Conservation (phyloP, 768 basidiomycete species). For the Lactarius sp. region DNA sequence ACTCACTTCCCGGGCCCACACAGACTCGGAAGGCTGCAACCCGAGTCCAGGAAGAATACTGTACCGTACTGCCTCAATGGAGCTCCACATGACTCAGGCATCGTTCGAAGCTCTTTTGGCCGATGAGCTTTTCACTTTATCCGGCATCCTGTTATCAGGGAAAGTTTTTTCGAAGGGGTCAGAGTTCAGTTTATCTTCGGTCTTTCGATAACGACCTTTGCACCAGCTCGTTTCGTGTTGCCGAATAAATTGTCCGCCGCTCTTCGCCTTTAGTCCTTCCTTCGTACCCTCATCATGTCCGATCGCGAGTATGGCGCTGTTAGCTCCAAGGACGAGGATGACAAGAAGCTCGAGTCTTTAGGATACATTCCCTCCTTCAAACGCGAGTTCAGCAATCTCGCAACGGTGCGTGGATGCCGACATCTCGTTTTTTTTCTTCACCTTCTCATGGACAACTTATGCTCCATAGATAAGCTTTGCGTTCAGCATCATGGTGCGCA, state of each 20-base stretch:
- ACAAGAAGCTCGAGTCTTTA: conserved; percentile 57
- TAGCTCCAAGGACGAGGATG: conserved; percentile 42
- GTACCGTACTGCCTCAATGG: too few relatives aligned
- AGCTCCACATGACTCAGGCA: too few relatives aligned
- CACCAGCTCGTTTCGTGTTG: neutral
- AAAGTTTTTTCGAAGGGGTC: too few relatives aligned
- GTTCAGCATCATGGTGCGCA: conserved; percentile 66
- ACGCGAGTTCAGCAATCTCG: conserved; percentile 78
- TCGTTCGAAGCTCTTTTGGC: too few relatives aligned
- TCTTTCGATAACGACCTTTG: neutral
- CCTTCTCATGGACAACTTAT: neutral
- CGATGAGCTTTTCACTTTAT: too few relatives aligned
- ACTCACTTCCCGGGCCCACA: too few relatives aligned
- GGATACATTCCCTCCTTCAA: conserved; percentile 79
- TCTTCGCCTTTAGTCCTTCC: neutral
- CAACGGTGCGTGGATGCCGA: conserved; percentile 48
- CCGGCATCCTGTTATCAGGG: too few relatives aligned
- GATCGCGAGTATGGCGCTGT: neutral
- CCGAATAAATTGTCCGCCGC: neutral
- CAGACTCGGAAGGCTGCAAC: too few relatives aligned
- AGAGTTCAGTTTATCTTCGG: too few relatives aligned
- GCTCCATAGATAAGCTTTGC: conserved; percentile 58
- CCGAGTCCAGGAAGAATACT: too few relatives aligned
- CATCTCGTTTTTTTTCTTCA: neutral
- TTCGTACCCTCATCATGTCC: conserved; percentile 7